These are phyloP conservation scores for Candida sp. DNA, from an alignment of 1,139 yeast genomes.

Conservation along the genomic window DNA sequence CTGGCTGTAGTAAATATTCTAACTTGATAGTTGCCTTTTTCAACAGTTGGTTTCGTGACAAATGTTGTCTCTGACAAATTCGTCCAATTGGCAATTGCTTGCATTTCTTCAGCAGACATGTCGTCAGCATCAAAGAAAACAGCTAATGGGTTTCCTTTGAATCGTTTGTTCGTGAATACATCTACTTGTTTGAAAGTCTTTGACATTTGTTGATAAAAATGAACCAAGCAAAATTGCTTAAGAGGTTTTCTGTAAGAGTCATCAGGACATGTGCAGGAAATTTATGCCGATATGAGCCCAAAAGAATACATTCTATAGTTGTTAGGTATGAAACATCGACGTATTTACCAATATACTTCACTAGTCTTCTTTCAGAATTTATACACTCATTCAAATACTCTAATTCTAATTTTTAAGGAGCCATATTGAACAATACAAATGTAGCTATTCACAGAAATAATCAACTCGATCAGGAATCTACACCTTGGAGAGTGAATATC, in stretches of 20 bases:
- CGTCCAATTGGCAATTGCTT: conserved; percentile 50
- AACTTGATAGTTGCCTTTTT: conserved; percentile 39
- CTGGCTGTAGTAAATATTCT: conserved; percentile 43
- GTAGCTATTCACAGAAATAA: too few species aligned
- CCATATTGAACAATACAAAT: too few species aligned
- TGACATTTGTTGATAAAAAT: not conserved
- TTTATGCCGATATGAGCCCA: not conserved
- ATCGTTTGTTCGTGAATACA: conserved; percentile 41
- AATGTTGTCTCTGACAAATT: conserved; percentile 57
- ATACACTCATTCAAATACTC: too few species aligned
- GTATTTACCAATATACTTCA: too few species aligned
- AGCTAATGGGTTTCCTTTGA: conserved; percentile 55
- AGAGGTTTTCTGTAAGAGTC: not conserved
- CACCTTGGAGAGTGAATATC: too few species aligned
- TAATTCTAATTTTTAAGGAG: too few species aligned
- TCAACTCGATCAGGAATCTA: too few species aligned
- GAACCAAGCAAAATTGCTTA: too few species aligned
- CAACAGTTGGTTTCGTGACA: conserved; percentile 30
- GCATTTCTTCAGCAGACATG: conserved; percentile 34
- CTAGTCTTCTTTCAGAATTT: too few species aligned
- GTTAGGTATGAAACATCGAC: too few species aligned
- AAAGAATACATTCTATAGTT: too few species aligned
- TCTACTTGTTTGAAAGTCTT: conserved; percentile 45
- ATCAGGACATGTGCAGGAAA: not conserved
- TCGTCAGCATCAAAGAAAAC: conserved; percentile 37